Conservation (phyloP, 208 protist genomes). For the Crithidia expoeki region DNA sequence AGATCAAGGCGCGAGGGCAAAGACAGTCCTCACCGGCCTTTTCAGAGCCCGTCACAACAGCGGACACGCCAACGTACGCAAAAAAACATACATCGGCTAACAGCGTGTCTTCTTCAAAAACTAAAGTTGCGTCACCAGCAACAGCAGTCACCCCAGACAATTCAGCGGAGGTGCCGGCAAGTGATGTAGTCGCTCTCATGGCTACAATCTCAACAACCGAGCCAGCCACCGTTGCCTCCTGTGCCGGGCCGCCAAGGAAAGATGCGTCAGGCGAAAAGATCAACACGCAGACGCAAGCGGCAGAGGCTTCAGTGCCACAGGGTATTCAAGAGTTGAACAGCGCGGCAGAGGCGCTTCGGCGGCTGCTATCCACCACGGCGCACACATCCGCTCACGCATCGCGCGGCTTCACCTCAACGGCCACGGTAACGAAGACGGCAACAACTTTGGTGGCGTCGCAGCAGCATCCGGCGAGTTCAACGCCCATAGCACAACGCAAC, state of each 20-base stretch:
- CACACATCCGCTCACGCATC: background rate
- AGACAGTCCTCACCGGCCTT: background rate
- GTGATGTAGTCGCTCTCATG: too few species aligned
- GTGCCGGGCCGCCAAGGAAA: background rate
- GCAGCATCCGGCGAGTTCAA: background rate
- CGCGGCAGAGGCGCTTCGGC: conserved; percentile 13
- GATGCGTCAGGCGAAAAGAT: background rate
- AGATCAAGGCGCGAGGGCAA: background rate
- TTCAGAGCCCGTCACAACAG: background rate
- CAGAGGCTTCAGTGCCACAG: background rate
- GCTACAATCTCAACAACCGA: background rate
- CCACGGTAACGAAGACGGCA: background rate
- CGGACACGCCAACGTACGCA: background rate
- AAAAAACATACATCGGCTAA: background rate
- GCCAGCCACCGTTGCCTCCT: background rate
- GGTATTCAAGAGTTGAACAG: conserved; percentile 7
- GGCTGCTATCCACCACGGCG: conserved; percentile 1
- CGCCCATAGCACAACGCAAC: conserved; percentile 1
- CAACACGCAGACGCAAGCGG: background rate
- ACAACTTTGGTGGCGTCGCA: background rate
- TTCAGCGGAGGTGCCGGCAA: too few species aligned
- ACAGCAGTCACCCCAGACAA: too few species aligned
- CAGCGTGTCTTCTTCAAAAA: background rate
- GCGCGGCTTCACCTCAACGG: background rate
- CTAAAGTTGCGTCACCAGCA: background rate